Percentiles rank a stretch among this genome's conserved stretches.
Evolutionary conservation across 1,284 basidiomycete genomes (phyloP).

Genomic region (Cutaneotrichosporon dermatis): DNA sequence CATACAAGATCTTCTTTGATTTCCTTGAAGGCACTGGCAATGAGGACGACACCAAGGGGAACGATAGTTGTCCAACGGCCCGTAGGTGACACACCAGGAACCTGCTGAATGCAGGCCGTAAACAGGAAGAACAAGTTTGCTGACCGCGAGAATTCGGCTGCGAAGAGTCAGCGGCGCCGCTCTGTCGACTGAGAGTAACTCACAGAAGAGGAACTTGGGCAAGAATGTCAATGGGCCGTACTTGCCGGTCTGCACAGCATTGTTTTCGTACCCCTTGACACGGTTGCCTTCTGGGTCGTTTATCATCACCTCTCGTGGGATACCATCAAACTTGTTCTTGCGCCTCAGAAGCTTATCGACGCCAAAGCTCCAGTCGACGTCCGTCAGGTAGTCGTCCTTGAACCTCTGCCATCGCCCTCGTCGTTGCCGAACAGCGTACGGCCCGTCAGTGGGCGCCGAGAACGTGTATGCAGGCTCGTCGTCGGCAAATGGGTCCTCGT

Average conservation of each 20-base stretch:
- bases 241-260: constrained; percentile 92
- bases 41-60: constrained; percentile 80
- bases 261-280: constrained; percentile 62
- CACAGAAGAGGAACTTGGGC: constrained; percentile 89
- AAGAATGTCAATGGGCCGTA: constrained; percentile 86
- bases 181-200: constrained; percentile 31
- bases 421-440: constrained; percentile 23
- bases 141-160: constrained; percentile 64
- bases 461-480: constrained; percentile 44
- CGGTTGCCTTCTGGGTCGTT: constrained; percentile 59
- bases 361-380: constrained; percentile 47
- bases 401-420: constrained; percentile 34
- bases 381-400: constrained; percentile 41
- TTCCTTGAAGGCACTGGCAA: constrained; percentile 97
- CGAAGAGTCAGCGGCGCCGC: background rate
- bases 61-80: constrained; percentile 93
- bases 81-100: constrained; percentile 95
- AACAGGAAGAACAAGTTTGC: constrained; percentile 99
- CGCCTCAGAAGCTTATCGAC: constrained; percentile 39
- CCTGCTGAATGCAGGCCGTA: constrained; percentile 96
- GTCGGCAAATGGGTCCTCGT: constrained; percentile 37
- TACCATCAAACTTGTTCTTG: constrained; percentile 43
- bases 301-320: constrained; percentile 58
- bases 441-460: constrained; percentile 28
- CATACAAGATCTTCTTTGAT: constrained; percentile 78